Conservation (phyloP, 2,329 filamentous ascomycete species). For the Colletotrichum phormii region DNA sequence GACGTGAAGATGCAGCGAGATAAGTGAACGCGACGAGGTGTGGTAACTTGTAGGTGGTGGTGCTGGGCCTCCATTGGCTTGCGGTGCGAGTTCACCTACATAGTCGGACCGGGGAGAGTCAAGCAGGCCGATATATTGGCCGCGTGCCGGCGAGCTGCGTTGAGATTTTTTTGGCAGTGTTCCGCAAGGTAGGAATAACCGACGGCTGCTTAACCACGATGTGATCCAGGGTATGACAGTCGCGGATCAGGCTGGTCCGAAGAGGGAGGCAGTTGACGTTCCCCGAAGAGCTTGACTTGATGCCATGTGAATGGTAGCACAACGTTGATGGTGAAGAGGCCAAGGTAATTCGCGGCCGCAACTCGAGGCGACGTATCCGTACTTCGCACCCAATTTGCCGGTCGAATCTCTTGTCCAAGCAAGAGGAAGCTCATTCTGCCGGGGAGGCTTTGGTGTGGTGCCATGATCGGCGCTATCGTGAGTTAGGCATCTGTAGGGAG, state of each 20-base stretch:
- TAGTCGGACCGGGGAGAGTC: background rate
- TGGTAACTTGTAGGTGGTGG: background rate
- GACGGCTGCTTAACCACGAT: background rate
- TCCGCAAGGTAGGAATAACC: conserved; percentile 26
- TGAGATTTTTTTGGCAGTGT: background rate
- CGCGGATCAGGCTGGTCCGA: conserved; percentile 12
- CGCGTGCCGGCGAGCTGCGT: conserved; percentile 3
- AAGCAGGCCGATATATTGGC: conserved; percentile 16
- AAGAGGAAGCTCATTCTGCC: conserved; percentile 17
- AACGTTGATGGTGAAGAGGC: conserved; percentile 11
- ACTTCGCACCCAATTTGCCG: background rate
- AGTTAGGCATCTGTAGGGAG: background rate
- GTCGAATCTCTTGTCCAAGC: background rate
- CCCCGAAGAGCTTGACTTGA: background rate
- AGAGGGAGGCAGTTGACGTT: conserved; percentile 5
- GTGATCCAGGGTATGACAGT: conserved; percentile 17
- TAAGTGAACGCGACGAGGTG: background rate
- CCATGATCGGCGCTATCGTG: conserved; percentile 9
- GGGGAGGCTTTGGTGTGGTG: conserved; percentile 16
- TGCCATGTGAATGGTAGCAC: conserved; percentile 16
- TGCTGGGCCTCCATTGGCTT: conserved; percentile 7
- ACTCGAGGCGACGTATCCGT: background rate
- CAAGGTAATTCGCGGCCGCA: background rate
- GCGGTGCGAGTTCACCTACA: background rate
- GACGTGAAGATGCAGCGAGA: conserved; percentile 1